phyloP scores from a whole-genome alignment of 2,329 filamentous ascomycete genomes.

The Neophaeococcomyces aloes region DNA sequence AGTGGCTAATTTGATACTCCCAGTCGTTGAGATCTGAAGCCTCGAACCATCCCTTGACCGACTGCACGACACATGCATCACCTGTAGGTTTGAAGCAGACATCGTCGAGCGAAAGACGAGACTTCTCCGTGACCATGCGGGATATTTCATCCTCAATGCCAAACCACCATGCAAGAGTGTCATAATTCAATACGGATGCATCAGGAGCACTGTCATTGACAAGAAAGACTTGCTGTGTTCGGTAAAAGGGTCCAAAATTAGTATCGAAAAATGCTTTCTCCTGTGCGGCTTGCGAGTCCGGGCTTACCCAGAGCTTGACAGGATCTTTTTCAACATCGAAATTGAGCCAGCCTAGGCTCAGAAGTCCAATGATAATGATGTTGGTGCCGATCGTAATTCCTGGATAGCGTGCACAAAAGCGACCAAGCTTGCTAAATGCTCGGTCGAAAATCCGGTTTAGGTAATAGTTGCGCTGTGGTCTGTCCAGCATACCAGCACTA shows the following conservation, averaged over 20 bases:
- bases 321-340: constrained; percentile 89
- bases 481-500: constrained; percentile 65
- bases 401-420: constrained; percentile 71
- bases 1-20: constrained; percentile 60
- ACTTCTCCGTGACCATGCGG: constrained; percentile 58
- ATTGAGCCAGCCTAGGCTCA: constrained; percentile 78
- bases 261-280: constrained; percentile 91
- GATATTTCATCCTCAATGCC: constrained; percentile 70
- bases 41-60: constrained; percentile 78
- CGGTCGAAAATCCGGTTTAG: constrained; percentile 75
- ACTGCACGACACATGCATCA: constrained; percentile 83
- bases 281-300: constrained; percentile 75
- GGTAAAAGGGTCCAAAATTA: constrained; percentile 92
- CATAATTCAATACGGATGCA: constrained; percentile 70
- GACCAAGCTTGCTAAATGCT: constrained; percentile 69
- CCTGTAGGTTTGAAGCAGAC: constrained; percentile 92
- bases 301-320: constrained; percentile 92
- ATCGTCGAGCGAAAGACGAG: constrained; percentile 62
- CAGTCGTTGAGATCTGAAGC: constrained; percentile 54
- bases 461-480: constrained; percentile 66
- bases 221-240: constrained; percentile 83
- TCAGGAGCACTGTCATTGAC: constrained; percentile 66
- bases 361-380: constrained; percentile 61
- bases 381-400: constrained; percentile 69
- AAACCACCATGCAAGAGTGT: constrained; percentile 89